Percentiles rank a stretch among this genome's conserved stretches.
Conservation (phyloP, 1,139 yeast genomes). For the Taphrina populina region DNA sequence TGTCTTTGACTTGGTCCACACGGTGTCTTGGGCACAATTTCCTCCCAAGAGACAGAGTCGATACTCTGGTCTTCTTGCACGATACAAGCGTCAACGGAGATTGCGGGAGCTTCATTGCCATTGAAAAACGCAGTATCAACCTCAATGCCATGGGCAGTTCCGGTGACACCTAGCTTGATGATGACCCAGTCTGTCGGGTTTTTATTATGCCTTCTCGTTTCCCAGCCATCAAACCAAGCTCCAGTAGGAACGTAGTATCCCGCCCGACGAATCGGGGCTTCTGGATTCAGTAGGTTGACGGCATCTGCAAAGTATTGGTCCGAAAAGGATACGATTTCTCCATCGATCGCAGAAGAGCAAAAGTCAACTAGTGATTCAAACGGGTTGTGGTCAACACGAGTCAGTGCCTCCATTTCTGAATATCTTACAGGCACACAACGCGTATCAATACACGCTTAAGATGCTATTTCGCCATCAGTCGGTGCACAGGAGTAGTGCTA, state of each 20-base stretch:
- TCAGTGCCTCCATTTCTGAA: constrained; percentile 19
- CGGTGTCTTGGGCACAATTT: constrained; percentile 64
- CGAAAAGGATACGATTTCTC: constrained; percentile 63
- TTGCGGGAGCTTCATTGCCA: constrained; percentile 91
- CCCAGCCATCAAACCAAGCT: constrained; percentile 57
- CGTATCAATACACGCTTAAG: no score
- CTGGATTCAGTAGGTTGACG: constrained; percentile 77
- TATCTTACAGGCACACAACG: no score
- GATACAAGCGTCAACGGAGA: constrained; percentile 75
- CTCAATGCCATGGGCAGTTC: constrained; percentile 76
- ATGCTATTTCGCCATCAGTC: no score
- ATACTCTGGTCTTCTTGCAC: constrained; percentile 44
- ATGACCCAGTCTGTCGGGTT: constrained; percentile 84
- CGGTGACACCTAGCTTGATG: constrained; percentile 79
- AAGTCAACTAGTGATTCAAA: constrained; percentile 51
- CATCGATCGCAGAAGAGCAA: constrained; percentile 82
- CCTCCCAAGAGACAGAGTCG: constrained; percentile 58
- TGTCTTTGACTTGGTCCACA: constrained; percentile 89
- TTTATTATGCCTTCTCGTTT: constrained; percentile 86
- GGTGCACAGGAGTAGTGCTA: no score
- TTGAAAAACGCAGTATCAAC: constrained; percentile 89
- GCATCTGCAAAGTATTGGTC: constrained; percentile 98
- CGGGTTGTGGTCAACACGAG: constrained; percentile 22
- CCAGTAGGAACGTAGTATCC: constrained; percentile 36
- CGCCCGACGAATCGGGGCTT: constrained; percentile 60